Percentiles rank a stretch among this genome's conserved stretches.
Evolutionary conservation across 441 rosid species (phyloP).

Genomic region (Codiaeum variegatum): DNA sequence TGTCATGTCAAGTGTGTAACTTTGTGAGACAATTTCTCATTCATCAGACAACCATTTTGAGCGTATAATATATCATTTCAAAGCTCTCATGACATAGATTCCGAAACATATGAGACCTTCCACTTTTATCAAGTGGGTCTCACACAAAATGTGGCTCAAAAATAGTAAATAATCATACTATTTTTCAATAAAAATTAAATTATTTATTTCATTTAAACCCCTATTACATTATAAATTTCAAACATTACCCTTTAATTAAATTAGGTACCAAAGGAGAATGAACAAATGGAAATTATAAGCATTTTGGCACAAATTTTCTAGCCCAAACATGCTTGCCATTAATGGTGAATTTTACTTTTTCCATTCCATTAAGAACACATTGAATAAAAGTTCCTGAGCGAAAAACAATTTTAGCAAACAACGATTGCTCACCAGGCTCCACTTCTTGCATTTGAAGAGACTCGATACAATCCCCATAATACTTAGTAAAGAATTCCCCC

Average conservation of each 20-base stretch:
- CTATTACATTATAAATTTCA: background rate
- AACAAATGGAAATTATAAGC: background rate
- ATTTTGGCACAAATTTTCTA: conserved; percentile 44
- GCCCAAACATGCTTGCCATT: conserved; percentile 68
- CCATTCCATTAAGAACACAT: conserved; percentile 26
- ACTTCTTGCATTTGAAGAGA: conserved; percentile 52
- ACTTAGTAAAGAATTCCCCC: conserved; percentile 33
- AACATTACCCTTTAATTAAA: background rate
- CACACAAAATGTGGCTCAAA: too few species aligned
- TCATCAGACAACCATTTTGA: too few species aligned
- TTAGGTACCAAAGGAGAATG: background rate
- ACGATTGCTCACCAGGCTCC: conserved; percentile 28
- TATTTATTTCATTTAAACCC: background rate
- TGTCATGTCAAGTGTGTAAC: too few species aligned
- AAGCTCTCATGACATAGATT: too few species aligned
- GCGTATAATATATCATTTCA: too few species aligned
- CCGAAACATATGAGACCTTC: too few species aligned
- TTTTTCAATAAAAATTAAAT: too few species aligned
- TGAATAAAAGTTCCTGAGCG: conserved; percentile 23
- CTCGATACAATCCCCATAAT: conserved; percentile 50
- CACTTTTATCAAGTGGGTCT: too few species aligned
- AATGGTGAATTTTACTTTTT: conserved; percentile 45
- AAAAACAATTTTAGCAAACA: conserved; percentile 47
- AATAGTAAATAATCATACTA: too few species aligned
- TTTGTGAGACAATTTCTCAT: too few species aligned